Evolutionary conservation across 495 filamentous ascomycete species (phyloP).

Genomic region (Aspergillus nanangensis): DNA sequence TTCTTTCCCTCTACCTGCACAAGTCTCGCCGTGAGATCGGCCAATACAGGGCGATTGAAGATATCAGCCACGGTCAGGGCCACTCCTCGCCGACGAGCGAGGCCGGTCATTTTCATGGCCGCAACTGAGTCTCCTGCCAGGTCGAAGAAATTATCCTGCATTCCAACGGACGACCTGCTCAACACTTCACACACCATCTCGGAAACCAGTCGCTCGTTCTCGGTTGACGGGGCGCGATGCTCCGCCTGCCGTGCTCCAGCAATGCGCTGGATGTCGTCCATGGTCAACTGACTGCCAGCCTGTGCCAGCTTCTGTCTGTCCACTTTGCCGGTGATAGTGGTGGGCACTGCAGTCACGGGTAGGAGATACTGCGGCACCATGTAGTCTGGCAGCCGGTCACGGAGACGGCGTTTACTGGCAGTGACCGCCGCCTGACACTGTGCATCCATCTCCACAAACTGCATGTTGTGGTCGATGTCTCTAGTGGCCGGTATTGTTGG

Average conservation of each 20-base stretch:
- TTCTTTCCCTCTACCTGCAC: neutral
- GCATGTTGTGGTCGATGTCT: neutral
- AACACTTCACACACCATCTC: neutral
- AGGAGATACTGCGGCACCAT: neutral
- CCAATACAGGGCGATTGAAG: neutral
- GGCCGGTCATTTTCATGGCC: slow-evolving; percentile 35
- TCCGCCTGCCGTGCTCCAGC: neutral
- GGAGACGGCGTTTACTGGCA: neutral
- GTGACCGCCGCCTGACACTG: neutral
- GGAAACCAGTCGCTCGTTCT: neutral
- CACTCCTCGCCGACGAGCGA: neutral
- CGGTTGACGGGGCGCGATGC: neutral
- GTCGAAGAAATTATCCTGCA: slow-evolving; percentile 47
- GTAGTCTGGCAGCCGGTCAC: neutral
- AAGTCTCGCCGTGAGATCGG: neutral
- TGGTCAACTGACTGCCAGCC: neutral
- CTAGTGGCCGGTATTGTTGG: neutral
- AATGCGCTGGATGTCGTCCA: neutral
- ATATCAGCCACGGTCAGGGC: neutral
- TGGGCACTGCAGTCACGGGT: neutral
- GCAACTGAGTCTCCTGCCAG: slow-evolving; percentile 50
- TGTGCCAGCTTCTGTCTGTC: neutral
- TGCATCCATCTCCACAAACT: neutral
- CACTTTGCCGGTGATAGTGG: neutral
- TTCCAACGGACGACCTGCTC: slow-evolving; percentile 13